A percentile compares a stretch with the other conserved stretches of the same genome.
These are phyloP conservation scores for Candida dajiaensis DNA, from an alignment of 805 yeast genomes.

Conservation along the genomic window DNA sequence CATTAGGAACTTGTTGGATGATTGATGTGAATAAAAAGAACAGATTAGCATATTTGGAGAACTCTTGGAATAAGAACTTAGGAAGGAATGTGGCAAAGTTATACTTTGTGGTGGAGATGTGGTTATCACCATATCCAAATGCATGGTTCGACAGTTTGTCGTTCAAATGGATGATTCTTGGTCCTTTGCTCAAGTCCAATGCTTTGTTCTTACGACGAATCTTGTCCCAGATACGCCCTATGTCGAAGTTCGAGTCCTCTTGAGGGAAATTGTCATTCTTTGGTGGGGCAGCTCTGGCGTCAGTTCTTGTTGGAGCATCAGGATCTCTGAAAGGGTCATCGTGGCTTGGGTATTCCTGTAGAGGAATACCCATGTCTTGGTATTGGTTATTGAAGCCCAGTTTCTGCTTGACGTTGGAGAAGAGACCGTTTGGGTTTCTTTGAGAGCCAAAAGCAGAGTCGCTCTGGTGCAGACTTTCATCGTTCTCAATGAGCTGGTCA, in stretches of 20 bases:
- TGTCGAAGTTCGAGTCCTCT: slow-evolving; percentile 31
- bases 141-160: slow-evolving; percentile 49
- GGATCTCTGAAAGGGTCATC: slow-evolving; percentile 24
- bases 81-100: slow-evolving; percentile 91
- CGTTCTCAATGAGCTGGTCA: slow-evolving; percentile 31
- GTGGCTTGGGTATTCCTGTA: slow-evolving; percentile 14
- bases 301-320: slow-evolving; percentile 9
- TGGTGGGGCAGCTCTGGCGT: slow-evolving; percentile 8
- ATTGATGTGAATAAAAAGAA: slow-evolving; percentile 88
- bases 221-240: slow-evolving; percentile 32
- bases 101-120: slow-evolving; percentile 92
- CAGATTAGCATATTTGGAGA: slow-evolving; percentile 92
- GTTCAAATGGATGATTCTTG: slow-evolving; percentile 65
- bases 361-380: slow-evolving; percentile 23
- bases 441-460: slow-evolving; percentile 15
- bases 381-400: slow-evolving; percentile 20
- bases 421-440: slow-evolving; percentile 8
- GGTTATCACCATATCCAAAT: slow-evolving; percentile 66
- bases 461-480: slow-evolving; percentile 21
- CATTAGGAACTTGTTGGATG: slow-evolving; percentile 96
- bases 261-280: slow-evolving; percentile 11
- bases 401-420: slow-evolving; percentile 17
- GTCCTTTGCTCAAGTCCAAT: slow-evolving; percentile 30
- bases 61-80: slow-evolving; percentile 92
- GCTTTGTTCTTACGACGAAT: slow-evolving; percentile 25